Base-by-base conservation (phyloP, 352 stramenopile genomes). In the Phytophthora multivora region DNA sequence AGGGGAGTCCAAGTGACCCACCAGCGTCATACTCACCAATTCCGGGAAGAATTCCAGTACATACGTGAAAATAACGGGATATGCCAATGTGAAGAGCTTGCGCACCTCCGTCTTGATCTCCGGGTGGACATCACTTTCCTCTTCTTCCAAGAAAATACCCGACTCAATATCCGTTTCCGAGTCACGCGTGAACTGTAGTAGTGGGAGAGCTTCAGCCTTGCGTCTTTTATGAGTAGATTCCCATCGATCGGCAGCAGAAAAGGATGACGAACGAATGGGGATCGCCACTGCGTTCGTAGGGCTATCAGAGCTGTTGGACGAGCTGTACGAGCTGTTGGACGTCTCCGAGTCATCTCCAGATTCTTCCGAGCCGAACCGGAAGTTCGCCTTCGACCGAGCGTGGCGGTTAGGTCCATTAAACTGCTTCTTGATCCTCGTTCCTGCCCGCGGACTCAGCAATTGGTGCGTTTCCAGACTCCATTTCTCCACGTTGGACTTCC, bases 1-100 rank as follows among this genome's bases (percentile, higher is more conserved):
- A 0, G 77, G 75, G 31, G 85, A 91, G 49, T 91, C 74, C 63
- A 94, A 63, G 41, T 88, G 83, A 4, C 85, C 85, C 28, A 90
- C 83, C 5, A 94, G 55, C 38, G 70, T 80, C 51, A 90, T 79
- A 58, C 81, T 88, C 13, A 88, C 74, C 13, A 91, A 59, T 5
- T 74, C 76, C 0, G 85, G 85, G 5, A 91, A 73, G 52, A 88
- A 89, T 55, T 94, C 85, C 40, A 93, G 68, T 41, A 90, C 70
- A 36, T 88, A 90, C 18, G 80, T 90, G 55, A 90, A 74, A 48
- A 86, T 81, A n/a, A 91, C 71, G 1, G 80, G 83, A 30, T 80
- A 81, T 16, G 83, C 81, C 18, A 91, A 41, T 39, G 56, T 55
- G 9, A 71, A 60, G 15, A 77, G 31, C 49, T 75, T 75, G 4